Conservation (phyloP, 495 filamentous ascomycete species). For the Rostrohypoxylon terebratum region DNA sequence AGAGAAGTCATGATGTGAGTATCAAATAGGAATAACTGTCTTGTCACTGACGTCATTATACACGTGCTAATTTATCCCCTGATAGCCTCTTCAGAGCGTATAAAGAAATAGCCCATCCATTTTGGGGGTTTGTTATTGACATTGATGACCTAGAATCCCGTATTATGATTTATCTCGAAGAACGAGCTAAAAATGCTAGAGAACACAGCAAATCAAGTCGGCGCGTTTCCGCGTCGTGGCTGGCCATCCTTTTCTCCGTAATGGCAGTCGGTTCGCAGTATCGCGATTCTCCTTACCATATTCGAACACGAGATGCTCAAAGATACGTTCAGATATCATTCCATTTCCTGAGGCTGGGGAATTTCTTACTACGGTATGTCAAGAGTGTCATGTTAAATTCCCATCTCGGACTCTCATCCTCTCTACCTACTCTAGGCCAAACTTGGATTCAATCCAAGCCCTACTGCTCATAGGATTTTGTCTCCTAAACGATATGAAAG, state of each 20-base stretch:
- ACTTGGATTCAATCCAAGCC: constrained; percentile 68
- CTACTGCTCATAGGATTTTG: constrained; percentile 66
- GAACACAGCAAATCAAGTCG: constrained; percentile 60
- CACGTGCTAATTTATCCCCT: constrained; percentile 4
- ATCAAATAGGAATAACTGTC: constrained; percentile 16
- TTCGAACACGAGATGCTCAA: constrained; percentile 64
- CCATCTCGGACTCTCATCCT: constrained; percentile 3
- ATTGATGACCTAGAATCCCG: constrained; percentile 73
- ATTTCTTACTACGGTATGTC: constrained; percentile 62
- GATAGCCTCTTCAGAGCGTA: constrained; percentile 77
- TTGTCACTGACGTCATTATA: not conserved
- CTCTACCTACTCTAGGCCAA: constrained; percentile 53
- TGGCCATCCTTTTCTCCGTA: constrained; percentile 81
- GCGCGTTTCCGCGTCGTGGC: constrained; percentile 72
- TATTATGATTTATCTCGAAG: constrained; percentile 73
- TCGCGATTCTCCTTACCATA: constrained; percentile 71
- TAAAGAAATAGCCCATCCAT: constrained; percentile 78
- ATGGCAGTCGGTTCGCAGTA: constrained; percentile 86
- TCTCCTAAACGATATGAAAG: constrained; percentile 69
- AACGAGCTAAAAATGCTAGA: constrained; percentile 67
- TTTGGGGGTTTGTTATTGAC: constrained; percentile 83
- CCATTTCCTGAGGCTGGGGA: constrained; percentile 65
- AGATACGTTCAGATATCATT: constrained; percentile 68
- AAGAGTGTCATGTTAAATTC: not conserved
- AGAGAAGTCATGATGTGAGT: constrained; percentile 68